phyloP scores from a whole-genome alignment of 257 asterid genomes.

The Plantago ovata region DNA sequence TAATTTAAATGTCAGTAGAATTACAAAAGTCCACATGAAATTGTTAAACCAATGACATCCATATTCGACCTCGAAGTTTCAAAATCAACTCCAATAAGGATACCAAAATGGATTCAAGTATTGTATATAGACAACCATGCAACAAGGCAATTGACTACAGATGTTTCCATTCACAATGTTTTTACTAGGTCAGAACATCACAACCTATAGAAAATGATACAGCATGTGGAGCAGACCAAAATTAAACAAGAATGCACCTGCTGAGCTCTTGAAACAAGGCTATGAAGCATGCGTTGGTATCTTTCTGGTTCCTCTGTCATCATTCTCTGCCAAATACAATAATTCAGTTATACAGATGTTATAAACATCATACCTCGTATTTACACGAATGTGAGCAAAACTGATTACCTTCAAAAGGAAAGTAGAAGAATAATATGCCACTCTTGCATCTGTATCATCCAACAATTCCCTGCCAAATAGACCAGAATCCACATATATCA shows the following conservation, averaged over 20 bases:
- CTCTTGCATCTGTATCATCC: slow-evolving; percentile 98
- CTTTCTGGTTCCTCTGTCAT: slow-evolving; percentile 95
- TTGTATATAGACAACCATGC: too few relatives aligned
- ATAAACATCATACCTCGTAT: not conserved
- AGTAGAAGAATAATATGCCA: slow-evolving; percentile 96
- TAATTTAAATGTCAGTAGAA: too few relatives aligned
- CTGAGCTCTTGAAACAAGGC: slow-evolving; percentile 91
- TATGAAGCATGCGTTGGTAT: slow-evolving; percentile 94
- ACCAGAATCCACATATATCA: slow-evolving; percentile 10
- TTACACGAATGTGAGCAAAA: slow-evolving; percentile 25
- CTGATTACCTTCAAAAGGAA: slow-evolving; percentile 88
- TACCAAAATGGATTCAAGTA: too few relatives aligned
- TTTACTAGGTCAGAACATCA: too few relatives aligned
- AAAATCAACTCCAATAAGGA: too few relatives aligned
- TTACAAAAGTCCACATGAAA: too few relatives aligned
- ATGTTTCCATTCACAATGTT: too few relatives aligned
- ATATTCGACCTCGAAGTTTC: too few relatives aligned
- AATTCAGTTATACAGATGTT: slow-evolving; percentile 15
- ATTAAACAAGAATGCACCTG: slow-evolving; percentile 49
- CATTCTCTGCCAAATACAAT: slow-evolving; percentile 68
- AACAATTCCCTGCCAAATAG: slow-evolving; percentile 67
- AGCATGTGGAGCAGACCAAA: slow-evolving; percentile 1
- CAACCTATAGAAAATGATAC: too few relatives aligned
- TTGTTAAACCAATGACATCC: too few relatives aligned
- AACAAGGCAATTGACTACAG: too few relatives aligned